These are phyloP conservation scores for Zymoseptoria passerinii DNA, from an alignment of 2,329 filamentous ascomycete genomes.

Conservation along the genomic window DNA sequence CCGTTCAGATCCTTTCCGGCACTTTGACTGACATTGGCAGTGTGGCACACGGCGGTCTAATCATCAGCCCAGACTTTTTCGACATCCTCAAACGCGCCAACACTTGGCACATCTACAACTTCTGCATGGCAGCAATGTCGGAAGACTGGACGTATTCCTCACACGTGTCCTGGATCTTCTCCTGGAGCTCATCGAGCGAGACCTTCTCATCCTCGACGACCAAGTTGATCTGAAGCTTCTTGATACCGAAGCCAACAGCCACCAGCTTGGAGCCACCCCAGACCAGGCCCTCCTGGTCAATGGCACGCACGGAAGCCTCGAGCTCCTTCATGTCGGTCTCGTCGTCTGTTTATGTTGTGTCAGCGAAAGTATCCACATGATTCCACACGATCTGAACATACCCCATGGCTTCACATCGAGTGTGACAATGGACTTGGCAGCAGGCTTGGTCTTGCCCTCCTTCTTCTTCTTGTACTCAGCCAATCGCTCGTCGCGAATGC, in stretches of 20 bases:
- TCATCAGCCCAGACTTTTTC: neutral
- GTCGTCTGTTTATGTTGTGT: conserved; percentile 51
- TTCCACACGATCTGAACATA: conserved; percentile 45
- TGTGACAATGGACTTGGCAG: conserved; percentile 93
- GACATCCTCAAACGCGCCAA: neutral
- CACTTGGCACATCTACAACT: conserved; percentile 55
- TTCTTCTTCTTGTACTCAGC: conserved; percentile 97
- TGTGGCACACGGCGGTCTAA: neutral
- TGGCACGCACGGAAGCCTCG: conserved; percentile 69
- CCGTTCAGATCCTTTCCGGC: neutral
- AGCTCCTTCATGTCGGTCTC: conserved; percentile 84
- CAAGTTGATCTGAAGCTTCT: conserved; percentile 98
- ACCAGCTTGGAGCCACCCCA: conserved; percentile 92
- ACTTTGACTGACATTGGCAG: neutral
- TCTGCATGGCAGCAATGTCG: conserved; percentile 86
- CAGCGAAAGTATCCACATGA: conserved; percentile 27
- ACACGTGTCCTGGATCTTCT: conserved; percentile 65
- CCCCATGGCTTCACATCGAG: conserved; percentile 98
- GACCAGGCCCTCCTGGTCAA: conserved; percentile 87
- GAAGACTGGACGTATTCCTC: conserved; percentile 96
- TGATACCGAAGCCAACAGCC: conserved; percentile 91
- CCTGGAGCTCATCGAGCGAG: conserved; percentile 76
- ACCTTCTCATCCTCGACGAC: conserved; percentile 97
- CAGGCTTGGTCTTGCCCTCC: conserved; percentile 81
- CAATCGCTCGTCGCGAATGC: conserved; percentile 78